Base-by-base conservation (phyloP, 139 green algal genomes). In the Haematococcus lacustris region DNA sequence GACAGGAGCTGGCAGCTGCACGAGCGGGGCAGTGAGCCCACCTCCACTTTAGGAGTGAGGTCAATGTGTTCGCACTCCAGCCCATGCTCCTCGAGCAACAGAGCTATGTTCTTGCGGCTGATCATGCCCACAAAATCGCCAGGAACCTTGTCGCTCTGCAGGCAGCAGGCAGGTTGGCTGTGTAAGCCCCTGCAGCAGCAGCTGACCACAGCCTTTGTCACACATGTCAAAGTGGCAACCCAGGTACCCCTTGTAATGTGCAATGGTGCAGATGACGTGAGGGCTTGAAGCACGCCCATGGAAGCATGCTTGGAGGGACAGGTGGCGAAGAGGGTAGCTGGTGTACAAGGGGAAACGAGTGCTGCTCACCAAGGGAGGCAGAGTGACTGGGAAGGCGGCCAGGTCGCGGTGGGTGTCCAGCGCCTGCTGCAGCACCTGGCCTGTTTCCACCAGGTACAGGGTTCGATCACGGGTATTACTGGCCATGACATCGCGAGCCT, bases 111-210 rank as follows among this genome's bases (percentile, higher is more conserved):
- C 28, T 64, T 64, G 17, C 77, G 66, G 25, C 34, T 75, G 62
- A 87, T 82, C 64, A 87, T 80, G 70, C 82, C 82, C 40, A 82
- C 59, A 23, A 87, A 87, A 51, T 83, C 60, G 3, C 77, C 81
- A 3, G 53, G 53, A 4, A 1, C 74, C 67, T 1, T 41, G 53
- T 9, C 5, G 23, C 21, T 5, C 4, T 53, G 66, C n/a, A n/a
- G n/a, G n/a, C n/a, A n/a, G n/a, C n/a, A n/a, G n/a, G n/a, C n/a
- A n/a, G n/a, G n/a, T n/a, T n/a, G n/a, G n/a, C n/a, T n/a, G n/a
- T n/a, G n/a, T n/a, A n/a, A n/a, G n/a, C n/a, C n/a, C n/a, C n/a
- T n/a, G n/a, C n/a, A n/a, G n/a, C n/a, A n/a, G n/a, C n/a, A n/a
- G n/a, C n/a, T n/a, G n/a, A n/a, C n/a, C n/a, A n/a, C n/a, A n/a